These are phyloP conservation scores for Spatholobus suberectus DNA, from an alignment of 306 rosid genomes.

Conservation along the genomic window DNA sequence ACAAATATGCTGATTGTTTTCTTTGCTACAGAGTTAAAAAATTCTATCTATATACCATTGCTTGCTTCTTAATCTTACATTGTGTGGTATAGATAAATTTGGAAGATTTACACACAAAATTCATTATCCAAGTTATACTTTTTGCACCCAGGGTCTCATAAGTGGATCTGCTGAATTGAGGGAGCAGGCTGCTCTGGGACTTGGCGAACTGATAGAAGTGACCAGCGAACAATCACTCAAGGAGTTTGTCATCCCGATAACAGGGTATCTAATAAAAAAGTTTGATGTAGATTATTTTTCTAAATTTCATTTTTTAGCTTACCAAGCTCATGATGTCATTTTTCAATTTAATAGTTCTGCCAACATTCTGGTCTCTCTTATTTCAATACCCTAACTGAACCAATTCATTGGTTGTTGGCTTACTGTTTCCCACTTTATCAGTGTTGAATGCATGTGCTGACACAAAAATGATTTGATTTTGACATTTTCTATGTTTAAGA, in stretches of 20 bases:
- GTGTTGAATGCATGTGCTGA: not conserved
- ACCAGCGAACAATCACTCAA: slow-evolving; percentile 86
- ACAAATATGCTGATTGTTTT: not conserved
- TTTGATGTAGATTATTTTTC: slow-evolving; percentile 12
- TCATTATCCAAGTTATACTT: slow-evolving; percentile 32
- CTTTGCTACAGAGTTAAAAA: not conserved
- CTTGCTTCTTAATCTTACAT: slow-evolving; percentile 16
- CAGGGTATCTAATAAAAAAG: slow-evolving; percentile 68
- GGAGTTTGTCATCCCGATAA: slow-evolving; percentile 91
- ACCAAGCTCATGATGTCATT: not conserved
- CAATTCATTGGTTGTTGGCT: slow-evolving; percentile 2
- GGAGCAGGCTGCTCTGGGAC: slow-evolving; percentile 98
- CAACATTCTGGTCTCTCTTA: not conserved
- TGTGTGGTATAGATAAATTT: not conserved
- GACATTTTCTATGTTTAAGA: not conserved
- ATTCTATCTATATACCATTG: not conserved
- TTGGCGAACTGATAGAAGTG: slow-evolving; percentile 94
- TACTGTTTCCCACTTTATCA: not conserved
- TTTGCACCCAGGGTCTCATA: slow-evolving; percentile 73
- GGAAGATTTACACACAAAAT: not conserved
- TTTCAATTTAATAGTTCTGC: not conserved
- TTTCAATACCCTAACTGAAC: not conserved
- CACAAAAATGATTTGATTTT: slow-evolving; percentile 10
- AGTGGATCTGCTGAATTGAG: slow-evolving; percentile 96
- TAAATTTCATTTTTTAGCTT: slow-evolving; percentile 1